phyloP scores from a whole-genome alignment of 2,329 filamentous ascomycete species.

The Neocatenulostroma microsporum region DNA sequence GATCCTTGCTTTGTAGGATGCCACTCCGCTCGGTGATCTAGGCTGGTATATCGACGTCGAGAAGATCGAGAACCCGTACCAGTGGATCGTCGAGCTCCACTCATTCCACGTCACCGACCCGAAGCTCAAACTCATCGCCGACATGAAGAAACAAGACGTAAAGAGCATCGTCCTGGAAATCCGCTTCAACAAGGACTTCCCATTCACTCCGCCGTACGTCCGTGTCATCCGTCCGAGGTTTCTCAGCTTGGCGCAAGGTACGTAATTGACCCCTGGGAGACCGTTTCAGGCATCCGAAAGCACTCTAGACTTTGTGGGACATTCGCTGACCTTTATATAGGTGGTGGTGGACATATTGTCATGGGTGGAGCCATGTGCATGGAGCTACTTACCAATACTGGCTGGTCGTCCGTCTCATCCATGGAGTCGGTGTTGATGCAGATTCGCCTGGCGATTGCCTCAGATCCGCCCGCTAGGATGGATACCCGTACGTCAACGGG shows the following conservation, averaged over 20 bases:
- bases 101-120: conserved; percentile 49
- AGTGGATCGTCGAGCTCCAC: conserved; percentile 87
- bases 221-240: conserved; percentile 76
- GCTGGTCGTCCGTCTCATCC: conserved; percentile 66
- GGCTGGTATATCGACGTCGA: conserved; percentile 74
- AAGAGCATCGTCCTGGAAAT: conserved; percentile 72
- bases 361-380: conserved; percentile 76
- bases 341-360: conserved; percentile 82
- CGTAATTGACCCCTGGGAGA: no score
- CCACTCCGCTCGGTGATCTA: conserved; percentile 54
- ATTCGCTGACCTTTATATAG: no score
- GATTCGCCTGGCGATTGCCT: conserved; percentile 66
- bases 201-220: conserved; percentile 73
- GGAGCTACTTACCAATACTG: conserved; percentile 65
- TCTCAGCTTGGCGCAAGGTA: conserved; percentile 57
- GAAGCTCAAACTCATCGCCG: conserved; percentile 59
- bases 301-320: no score
- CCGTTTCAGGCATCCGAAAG: no score
- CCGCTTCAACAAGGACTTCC: conserved; percentile 69
- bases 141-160: conserved; percentile 58
- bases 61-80: conserved; percentile 67
- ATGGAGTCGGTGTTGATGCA: conserved; percentile 77
- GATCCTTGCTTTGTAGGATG: no score
- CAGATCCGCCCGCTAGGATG: conserved; percentile 69
- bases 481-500: conserved; percentile 23